phyloP scores from a whole-genome alignment of 495 filamentous ascomycete genomes.

The Podospora didyma region DNA sequence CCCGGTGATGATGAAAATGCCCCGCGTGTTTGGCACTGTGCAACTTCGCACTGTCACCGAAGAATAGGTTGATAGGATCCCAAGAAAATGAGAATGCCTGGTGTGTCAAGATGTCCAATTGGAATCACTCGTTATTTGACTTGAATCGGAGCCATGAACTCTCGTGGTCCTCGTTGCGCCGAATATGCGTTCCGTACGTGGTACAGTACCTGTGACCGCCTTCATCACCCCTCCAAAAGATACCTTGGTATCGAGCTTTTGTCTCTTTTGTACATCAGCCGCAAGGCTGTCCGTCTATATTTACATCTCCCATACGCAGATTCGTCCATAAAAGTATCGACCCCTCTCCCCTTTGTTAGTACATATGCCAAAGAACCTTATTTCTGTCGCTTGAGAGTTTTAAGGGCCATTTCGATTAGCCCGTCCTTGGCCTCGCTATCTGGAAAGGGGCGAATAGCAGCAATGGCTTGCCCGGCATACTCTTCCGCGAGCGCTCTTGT shows the following conservation, averaged over 20 bases:
- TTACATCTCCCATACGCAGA: not conserved
- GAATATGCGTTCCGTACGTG: not conserved
- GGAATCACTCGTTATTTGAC: not conserved
- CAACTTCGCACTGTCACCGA: no score
- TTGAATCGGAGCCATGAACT: not conserved
- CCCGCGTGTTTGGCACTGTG: no score
- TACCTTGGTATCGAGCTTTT: not conserved
- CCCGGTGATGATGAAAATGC: not conserved
- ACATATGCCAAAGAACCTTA: constrained; percentile 36
- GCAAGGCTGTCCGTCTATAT: constrained; percentile 8
- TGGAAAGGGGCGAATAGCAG: constrained; percentile 76
- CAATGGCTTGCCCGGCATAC: constrained; percentile 83
- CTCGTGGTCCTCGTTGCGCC: not conserved
- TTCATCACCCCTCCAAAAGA: no score
- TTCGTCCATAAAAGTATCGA: not conserved
- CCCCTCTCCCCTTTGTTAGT: constrained; percentile 5
- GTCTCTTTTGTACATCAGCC: constrained; percentile 9
- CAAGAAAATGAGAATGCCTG: no score
- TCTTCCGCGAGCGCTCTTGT: constrained; percentile 85
- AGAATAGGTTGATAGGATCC: no score
- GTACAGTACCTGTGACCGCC: no score
- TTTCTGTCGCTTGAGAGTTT: constrained; percentile 85
- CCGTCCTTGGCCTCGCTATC: constrained; percentile 89
- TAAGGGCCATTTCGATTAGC: constrained; percentile 87
- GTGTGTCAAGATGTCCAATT: not conserved